Evolutionary conservation across 1,284 basidiomycete genomes (phyloP).

Genomic region (Trametes sp.): DNA sequence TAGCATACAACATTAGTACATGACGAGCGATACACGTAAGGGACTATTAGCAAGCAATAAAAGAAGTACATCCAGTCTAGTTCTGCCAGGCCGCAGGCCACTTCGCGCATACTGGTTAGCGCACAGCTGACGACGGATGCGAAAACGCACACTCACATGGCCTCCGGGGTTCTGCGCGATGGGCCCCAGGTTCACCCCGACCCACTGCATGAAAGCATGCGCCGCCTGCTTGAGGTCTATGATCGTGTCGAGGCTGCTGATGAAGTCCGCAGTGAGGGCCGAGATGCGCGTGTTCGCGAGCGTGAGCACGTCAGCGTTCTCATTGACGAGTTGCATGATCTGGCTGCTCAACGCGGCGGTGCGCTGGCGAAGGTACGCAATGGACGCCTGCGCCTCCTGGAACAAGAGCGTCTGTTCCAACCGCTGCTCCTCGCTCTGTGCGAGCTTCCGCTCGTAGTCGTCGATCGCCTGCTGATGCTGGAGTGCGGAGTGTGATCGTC

Average conservation of each 20-base stretch:
- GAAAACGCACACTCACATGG: not conserved
- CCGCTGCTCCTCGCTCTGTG: not conserved
- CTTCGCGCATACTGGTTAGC: not conserved
- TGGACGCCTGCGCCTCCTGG: not conserved
- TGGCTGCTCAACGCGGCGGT: not conserved
- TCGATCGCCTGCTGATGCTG: not conserved
- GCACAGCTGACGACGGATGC: not conserved
- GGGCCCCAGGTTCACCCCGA: not conserved
- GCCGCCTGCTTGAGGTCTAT: not conserved
- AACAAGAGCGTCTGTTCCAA: conserved; percentile 1
- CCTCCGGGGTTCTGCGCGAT: not conserved
- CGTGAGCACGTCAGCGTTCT: conserved; percentile 5
- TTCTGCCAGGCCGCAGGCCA: not conserved
- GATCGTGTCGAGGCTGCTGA: not conserved
- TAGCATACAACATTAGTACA: not conserved
- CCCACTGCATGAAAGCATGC: not conserved
- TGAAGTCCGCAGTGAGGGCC: not conserved
- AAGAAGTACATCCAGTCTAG: not conserved
- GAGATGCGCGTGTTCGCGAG: conserved; percentile 12
- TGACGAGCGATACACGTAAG: not conserved
- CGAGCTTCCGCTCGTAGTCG: not conserved
- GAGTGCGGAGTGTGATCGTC: not conserved
- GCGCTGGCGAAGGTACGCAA: not conserved
- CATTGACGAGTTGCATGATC: not conserved
- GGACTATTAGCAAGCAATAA: not conserved